These are phyloP conservation scores for Ustilago vetiveriae DNA, from an alignment of 1,284 basidiomycete genomes.

Conservation along the genomic window DNA sequence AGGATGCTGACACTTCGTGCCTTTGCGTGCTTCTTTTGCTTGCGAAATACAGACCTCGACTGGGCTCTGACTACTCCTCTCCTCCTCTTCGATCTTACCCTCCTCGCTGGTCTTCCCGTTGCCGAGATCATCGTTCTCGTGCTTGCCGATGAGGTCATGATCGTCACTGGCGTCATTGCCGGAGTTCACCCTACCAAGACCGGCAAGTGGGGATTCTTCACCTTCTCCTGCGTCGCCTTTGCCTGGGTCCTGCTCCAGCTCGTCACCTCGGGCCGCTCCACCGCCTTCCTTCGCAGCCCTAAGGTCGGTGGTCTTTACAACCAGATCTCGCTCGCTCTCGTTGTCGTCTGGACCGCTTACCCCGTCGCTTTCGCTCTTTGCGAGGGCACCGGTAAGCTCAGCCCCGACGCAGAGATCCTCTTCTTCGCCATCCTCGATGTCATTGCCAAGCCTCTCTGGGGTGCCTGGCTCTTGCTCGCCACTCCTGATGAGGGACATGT, in stretches of 20 bases:
- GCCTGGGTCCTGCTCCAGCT: conserved; percentile 47
- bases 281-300: conserved; percentile 53
- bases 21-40: no score
- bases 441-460: conserved; percentile 59
- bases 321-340: conserved; percentile 53
- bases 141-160: conserved; percentile 55
- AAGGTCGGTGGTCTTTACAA: conserved; percentile 60
- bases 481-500: conserved; percentile 58
- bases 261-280: conserved; percentile 49
- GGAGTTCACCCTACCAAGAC: conserved; percentile 54
- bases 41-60: conserved; percentile 47
- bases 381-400: conserved; percentile 55
- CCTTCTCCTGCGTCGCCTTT: conserved; percentile 50
- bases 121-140: conserved; percentile 56
- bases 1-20: no score
- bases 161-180: conserved; percentile 54
- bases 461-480: conserved; percentile 51
- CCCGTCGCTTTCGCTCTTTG: conserved; percentile 53
- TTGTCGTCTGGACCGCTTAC: conserved; percentile 56
- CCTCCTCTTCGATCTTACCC: conserved; percentile 55
- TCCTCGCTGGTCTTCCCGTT: conserved; percentile 55
- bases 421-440: conserved; percentile 58
- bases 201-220: conserved; percentile 58
- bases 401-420: conserved; percentile 54
- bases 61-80: conserved; percentile 57